Conservation (phyloP, 257 asterid genomes). For the Primulina eburnea region DNA sequence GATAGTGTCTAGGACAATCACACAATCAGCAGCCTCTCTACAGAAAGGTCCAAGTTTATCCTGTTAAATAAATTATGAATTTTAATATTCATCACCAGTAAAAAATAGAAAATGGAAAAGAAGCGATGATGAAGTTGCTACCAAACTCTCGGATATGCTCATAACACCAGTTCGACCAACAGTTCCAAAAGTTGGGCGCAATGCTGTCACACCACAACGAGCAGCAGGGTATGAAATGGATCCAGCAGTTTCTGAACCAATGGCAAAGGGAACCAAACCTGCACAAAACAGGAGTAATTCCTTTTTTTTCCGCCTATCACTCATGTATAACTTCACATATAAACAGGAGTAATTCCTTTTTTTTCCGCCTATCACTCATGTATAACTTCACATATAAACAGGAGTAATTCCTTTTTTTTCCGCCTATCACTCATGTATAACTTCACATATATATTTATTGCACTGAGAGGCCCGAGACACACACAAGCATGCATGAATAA, state of each 20-base stretch:
- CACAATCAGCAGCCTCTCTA: conserved; percentile 81
- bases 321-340: neutral
- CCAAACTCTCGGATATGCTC: conserved; percentile 98
- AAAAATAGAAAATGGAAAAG: neutral
- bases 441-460: neutral
- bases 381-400: neutral
- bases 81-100: conserved; percentile 2
- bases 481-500: neutral
- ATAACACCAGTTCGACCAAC: conserved; percentile 87
- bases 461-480: too few species aligned
- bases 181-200: conserved; percentile 85
- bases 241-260: conserved; percentile 96
- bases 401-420: neutral
- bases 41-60: conserved; percentile 94
- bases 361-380: neutral
- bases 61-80: conserved; percentile 33
- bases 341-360: neutral
- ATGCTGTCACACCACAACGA: conserved; percentile 90
- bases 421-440: neutral
- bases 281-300: neutral
- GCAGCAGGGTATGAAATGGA: conserved; percentile 92
- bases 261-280: conserved; percentile 90
- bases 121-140: conserved; percentile 26
- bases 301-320: neutral
- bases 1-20: conserved; percentile 59